Evolutionary conservation across 352 stramenopile genomes (phyloP).

Genomic region (Phytophthora capsici): DNA sequence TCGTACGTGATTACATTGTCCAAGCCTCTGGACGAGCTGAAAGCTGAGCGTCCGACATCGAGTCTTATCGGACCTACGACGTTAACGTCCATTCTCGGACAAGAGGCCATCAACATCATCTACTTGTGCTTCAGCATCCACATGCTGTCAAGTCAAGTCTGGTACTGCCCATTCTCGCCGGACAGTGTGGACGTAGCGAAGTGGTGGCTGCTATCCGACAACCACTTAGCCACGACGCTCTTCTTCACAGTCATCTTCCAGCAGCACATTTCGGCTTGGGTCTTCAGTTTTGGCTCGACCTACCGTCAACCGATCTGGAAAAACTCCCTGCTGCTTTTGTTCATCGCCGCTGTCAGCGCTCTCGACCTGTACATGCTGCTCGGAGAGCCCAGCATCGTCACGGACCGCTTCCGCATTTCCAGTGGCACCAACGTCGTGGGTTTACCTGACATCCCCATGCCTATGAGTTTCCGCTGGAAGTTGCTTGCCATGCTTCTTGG

Average conservation of each 20-base stretch:
- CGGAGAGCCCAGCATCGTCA: slow-evolving; percentile 43
- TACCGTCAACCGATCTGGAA: slow-evolving; percentile 55
- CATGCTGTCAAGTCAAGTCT: slow-evolving; percentile 38
- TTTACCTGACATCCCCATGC: slow-evolving; percentile 52
- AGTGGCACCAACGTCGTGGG: slow-evolving; percentile 60
- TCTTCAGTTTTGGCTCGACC: slow-evolving; percentile 50
- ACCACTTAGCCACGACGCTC: slow-evolving; percentile 41
- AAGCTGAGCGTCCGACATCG: slow-evolving; percentile 40
- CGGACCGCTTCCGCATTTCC: slow-evolving; percentile 56
- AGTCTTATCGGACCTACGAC: slow-evolving; percentile 69
- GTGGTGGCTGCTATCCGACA: slow-evolving; percentile 58
- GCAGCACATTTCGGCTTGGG: slow-evolving; percentile 38
- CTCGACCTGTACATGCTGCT: slow-evolving; percentile 53
- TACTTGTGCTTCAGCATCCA: slow-evolving; percentile 43
- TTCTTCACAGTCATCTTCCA: slow-evolving; percentile 44
- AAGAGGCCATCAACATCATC: slow-evolving; percentile 60
- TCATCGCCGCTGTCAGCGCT: slow-evolving; percentile 29
- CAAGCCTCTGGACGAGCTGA: slow-evolving; percentile 43
- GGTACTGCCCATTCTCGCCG: slow-evolving; percentile 53
- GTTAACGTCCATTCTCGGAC: slow-evolving; percentile 47
- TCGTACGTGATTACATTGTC: slow-evolving; percentile 81
- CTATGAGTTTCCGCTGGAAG: slow-evolving; percentile 45
- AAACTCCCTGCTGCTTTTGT: slow-evolving; percentile 46
- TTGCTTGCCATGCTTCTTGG: slow-evolving; percentile 36
- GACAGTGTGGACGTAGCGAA: slow-evolving; percentile 48